Evolutionary conservation across 306 rosid genomes (phyloP).

Genomic region (Cucurbita pepo): DNA sequence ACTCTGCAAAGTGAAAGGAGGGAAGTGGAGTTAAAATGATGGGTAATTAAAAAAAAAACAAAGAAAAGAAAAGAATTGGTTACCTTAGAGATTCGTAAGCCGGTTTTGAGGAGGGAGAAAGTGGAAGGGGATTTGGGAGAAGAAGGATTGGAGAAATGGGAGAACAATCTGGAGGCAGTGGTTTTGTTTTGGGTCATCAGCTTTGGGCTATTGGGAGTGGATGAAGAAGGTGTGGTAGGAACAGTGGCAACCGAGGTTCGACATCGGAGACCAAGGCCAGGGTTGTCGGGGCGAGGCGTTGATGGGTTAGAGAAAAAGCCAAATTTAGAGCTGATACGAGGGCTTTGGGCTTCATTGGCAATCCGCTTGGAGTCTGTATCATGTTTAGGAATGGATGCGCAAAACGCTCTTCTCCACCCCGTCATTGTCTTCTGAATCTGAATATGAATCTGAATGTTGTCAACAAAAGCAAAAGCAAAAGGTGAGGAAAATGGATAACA

Average conservation of each 20-base stretch:
- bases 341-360: conserved; percentile 30
- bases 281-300: conserved; percentile 38
- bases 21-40: not conserved
- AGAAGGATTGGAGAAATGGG: conserved; percentile 46
- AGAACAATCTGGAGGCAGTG: conserved; percentile 30
- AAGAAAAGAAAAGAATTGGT: not conserved
- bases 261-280: conserved; percentile 59
- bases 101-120: conserved; percentile 66
- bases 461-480: not conserved
- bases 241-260: conserved; percentile 32
- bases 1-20: conserved; percentile 29
- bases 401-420: conserved; percentile 94
- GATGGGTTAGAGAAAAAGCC: conserved; percentile 80
- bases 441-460: not conserved
- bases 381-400: conserved; percentile 56
- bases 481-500: not conserved
- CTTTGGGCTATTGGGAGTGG: conserved; percentile 64
- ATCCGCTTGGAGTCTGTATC: conserved; percentile 37
- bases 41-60: not conserved
- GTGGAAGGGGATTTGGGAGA: conserved; percentile 76
- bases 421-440: conserved; percentile 16
- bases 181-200: conserved; percentile 22
- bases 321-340: conserved; percentile 52
- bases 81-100: conserved; percentile 58
- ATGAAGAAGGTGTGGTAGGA: conserved; percentile 18